These are phyloP conservation scores for Magnusiomyces fungicola DNA, from an alignment of 1,139 yeast species.

Conservation along the genomic window DNA sequence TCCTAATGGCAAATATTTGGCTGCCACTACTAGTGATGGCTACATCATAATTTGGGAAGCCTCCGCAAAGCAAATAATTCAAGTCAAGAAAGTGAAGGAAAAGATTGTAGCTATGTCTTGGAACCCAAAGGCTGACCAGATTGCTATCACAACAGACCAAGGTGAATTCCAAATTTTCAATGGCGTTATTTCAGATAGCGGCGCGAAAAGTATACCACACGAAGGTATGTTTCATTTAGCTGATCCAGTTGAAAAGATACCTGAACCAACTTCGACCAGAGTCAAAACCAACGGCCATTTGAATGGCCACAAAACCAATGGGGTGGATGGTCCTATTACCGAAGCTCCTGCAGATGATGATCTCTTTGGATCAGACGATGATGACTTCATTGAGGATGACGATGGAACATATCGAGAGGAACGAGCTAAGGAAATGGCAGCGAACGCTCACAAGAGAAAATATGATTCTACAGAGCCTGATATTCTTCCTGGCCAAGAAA, in stretches of 20 bases:
- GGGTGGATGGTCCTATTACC: too few species aligned
- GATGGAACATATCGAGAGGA: slow-evolving; percentile 40
- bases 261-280: too few species aligned
- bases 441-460: neutral
- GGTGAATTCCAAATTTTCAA: neutral
- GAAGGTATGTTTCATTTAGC: neutral
- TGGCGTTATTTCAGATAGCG: neutral
- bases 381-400: slow-evolving; percentile 48
- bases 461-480: slow-evolving; percentile 1
- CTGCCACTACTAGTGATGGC: slow-evolving; percentile 43
- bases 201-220: neutral
- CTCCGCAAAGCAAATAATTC: neutral
- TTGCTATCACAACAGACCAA: neutral
- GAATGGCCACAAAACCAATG: too few species aligned
- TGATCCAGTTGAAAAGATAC: neutral
- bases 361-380: slow-evolving; percentile 29
- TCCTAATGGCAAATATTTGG: slow-evolving; percentile 52
- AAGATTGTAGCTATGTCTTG: neutral
- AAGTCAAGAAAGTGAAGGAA: neutral
- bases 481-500: slow-evolving; percentile 10
- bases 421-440: slow-evolving; percentile 8
- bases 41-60: slow-evolving; percentile 46
- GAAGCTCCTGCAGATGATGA: too few species aligned
- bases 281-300: neutral
- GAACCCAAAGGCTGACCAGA: neutral